Evolutionary conservation across 257 asterid species (phyloP).

Genomic region (Capsicum pubescens): DNA sequence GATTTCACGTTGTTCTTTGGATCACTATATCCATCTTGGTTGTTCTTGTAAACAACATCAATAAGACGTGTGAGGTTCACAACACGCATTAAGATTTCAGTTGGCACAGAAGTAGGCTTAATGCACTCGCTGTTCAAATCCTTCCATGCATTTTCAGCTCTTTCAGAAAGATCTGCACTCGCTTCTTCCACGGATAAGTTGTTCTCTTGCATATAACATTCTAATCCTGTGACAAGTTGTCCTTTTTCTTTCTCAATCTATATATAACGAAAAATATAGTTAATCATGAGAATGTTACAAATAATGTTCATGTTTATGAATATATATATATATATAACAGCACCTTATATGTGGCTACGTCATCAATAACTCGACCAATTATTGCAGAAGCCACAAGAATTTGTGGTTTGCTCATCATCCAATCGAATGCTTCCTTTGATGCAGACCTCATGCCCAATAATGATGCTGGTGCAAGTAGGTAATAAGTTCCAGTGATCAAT

Average conservation of each 20-base stretch:
- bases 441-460: slow-evolving; percentile 42
- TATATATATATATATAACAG: not conserved
- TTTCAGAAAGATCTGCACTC: slow-evolving; percentile 33
- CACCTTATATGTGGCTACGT: slow-evolving; percentile 50
- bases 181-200: slow-evolving; percentile 46
- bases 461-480: slow-evolving; percentile 44
- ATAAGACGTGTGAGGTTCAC: slow-evolving; percentile 44
- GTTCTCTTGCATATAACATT: slow-evolving; percentile 55
- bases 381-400: slow-evolving; percentile 24
- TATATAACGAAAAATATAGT: not conserved
- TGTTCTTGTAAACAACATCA: slow-evolving; percentile 46
- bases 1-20: slow-evolving; percentile 48
- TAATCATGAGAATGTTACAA: not conserved
- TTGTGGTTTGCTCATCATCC: slow-evolving; percentile 26
- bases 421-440: slow-evolving; percentile 20
- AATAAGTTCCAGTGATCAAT: slow-evolving; percentile 46
- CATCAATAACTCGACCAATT: slow-evolving; percentile 47
- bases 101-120: slow-evolving; percentile 28
- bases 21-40: slow-evolving; percentile 51
- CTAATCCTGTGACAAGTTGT: slow-evolving; percentile 49
- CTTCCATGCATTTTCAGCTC: slow-evolving; percentile 57
- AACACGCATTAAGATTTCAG: slow-evolving; percentile 35
- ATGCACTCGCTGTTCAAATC: slow-evolving; percentile 49
- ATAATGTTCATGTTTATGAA: not conserved
- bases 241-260: slow-evolving; percentile 59